phyloP scores from a whole-genome alignment of 176 grass and related monocot genomes.

The Stipa capillata region DNA sequence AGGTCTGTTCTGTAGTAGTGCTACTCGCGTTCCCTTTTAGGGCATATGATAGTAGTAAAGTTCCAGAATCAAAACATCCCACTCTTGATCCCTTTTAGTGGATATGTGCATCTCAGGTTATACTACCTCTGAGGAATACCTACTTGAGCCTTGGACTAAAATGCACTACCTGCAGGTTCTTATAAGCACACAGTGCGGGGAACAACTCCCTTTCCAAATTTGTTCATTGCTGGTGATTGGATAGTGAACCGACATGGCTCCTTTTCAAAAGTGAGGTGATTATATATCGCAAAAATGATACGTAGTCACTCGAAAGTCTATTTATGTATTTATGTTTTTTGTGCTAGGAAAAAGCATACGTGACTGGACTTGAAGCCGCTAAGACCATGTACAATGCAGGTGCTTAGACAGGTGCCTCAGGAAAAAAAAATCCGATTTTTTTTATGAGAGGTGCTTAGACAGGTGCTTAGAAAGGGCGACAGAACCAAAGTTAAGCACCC shows the following conservation, averaged over 20 bases:
- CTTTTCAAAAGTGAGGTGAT: slow-evolving; percentile 62
- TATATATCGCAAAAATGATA: slow-evolving; percentile 1
- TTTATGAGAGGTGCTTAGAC: too few species aligned
- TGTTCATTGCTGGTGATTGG: slow-evolving; percentile 86
- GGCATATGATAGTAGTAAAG: too few species aligned
- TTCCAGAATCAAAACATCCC: slow-evolving; percentile 2
- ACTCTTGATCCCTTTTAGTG: neutral
- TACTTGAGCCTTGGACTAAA: neutral
- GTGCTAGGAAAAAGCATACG: slow-evolving; percentile 80
- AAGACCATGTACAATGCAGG: too few species aligned
- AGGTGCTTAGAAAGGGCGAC: too few species aligned
- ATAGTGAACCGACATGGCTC: slow-evolving; percentile 84
- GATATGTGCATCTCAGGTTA: neutral
- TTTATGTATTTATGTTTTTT: slow-evolving; percentile 17
- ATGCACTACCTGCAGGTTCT: slow-evolving; percentile 47
- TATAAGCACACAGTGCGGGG: slow-evolving; percentile 65
- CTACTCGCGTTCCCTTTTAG: too few species aligned
- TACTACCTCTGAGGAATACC: neutral
- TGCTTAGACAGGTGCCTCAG: too few species aligned
- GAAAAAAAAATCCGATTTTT: too few species aligned
- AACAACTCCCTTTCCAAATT: slow-evolving; percentile 67
- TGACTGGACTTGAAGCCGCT: slow-evolving; percentile 83
- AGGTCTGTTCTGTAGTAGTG: too few species aligned
- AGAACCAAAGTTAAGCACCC: too few species aligned
- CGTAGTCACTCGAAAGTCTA: neutral